phyloP scores from a whole-genome alignment of 805 yeast species.

The Wickerhamiella slavikovae region DNA sequence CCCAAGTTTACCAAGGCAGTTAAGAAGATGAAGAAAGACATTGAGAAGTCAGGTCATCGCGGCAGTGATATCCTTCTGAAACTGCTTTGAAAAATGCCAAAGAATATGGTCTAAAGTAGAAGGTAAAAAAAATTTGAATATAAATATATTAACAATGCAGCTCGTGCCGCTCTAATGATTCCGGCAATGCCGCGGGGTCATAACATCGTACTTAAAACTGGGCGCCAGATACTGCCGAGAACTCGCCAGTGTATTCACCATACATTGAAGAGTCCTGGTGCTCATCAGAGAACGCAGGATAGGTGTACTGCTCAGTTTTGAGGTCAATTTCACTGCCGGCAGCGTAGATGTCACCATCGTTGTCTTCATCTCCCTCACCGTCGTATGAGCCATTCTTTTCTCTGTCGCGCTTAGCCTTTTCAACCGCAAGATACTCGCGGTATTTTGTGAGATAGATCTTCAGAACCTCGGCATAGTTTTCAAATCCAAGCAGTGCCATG shows the following conservation, averaged over 20 bases:
- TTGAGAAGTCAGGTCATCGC: constrained; percentile 15
- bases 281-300: constrained; percentile 5
- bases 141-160: no score
- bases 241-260: constrained; percentile 14
- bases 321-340: background rate
- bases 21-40: constrained; percentile 17
- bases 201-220: no score
- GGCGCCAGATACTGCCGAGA: constrained; percentile 11
- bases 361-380: background rate
- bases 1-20: constrained; percentile 32
- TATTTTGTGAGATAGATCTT: constrained; percentile 50
- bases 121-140: no score
- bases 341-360: constrained; percentile 1
- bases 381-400: background rate
- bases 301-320: constrained; percentile 3
- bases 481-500: constrained; percentile 45
- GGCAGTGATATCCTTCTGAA: constrained; percentile 18
- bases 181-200: no score
- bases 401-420: constrained; percentile 7
- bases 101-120: no score
- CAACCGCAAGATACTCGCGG: constrained; percentile 23
- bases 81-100: constrained; percentile 6
- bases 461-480: constrained; percentile 46
- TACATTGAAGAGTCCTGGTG: constrained; percentile 10
- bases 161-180: no score